Base-by-base conservation (phyloP, 2,329 filamentous ascomycete genomes). In the Penicillium digitatum region DNA sequence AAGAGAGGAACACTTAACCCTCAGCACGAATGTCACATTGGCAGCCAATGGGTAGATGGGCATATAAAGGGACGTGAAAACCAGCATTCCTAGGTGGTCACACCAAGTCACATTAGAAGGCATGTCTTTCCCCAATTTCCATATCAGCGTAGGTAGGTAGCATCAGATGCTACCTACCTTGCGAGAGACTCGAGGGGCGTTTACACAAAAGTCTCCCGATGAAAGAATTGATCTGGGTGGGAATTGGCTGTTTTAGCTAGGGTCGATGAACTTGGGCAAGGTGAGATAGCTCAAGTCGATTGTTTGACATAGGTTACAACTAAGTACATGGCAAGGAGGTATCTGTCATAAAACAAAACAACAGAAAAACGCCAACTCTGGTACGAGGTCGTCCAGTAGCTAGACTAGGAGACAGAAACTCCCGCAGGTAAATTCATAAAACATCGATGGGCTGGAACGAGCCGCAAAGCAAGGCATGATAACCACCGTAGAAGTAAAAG, bases 311-410 rank as follows among this genome's bases (percentile, higher is more conserved):
- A 48, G 53, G 60, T 61, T 62, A 64, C 59, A 61, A 53, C 60
- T 67, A 67, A 60, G 52, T 70, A 71, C 65, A 70, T 62, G 54
- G 58, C 54, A 62, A 61, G 65, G 66, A 71, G 69, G 68, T 71
- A 72, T 70, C 68, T 70, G 66, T 63, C 63, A 54, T 44, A 39
- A 51, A 56, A 43, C 26, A 54, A 54, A 56, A 53, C 52, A 52
- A 56, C 27, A 16, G 27, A 27, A 16, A 60, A 45, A 62, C 55
- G 54, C 54, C 58, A 50, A 56, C 37, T 27, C 10, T 44, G 37
- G 56, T 45, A 59, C 37, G 44, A 46, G 46, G 46, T 45, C 42
- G 37, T 47, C 26, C 52, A 26, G 34, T 48, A 50, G 46, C 49
- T 26, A 14, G 24, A 31, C 40, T 18, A 31, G 48, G 35, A 57